Evolutionary conservation across 1,139 yeast genomes (phyloP).

Genomic region (Taphrina pruni): DNA sequence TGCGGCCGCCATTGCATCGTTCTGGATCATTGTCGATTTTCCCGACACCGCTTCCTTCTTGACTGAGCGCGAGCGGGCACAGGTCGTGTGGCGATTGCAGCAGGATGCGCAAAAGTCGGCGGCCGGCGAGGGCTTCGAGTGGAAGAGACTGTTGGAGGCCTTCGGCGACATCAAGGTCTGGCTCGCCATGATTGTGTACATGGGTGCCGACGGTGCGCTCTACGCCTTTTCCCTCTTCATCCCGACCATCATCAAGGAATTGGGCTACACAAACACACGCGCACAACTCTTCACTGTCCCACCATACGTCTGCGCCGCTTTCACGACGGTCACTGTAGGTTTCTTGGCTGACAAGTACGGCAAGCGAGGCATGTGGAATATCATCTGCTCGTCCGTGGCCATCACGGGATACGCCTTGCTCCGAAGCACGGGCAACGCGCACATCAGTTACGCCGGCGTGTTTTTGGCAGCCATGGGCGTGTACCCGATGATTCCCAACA

Average conservation of each 20-base stretch:
- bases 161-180: conserved; percentile 28
- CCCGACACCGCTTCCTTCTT: conserved; percentile 41
- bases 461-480: conserved; percentile 53
- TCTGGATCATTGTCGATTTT: conserved; percentile 70
- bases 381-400: conserved; percentile 28
- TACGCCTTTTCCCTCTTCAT: conserved; percentile 46
- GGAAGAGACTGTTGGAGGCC: conserved; percentile 25
- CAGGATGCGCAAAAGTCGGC: conserved; percentile 37
- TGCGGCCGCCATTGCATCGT: conserved; percentile 65
- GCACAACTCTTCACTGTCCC: conserved; percentile 47
- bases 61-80: conserved; percentile 30
- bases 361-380: conserved; percentile 22
- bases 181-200: conserved; percentile 47
- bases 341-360: conserved; percentile 25
- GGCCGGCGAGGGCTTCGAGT: conserved; percentile 31
- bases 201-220: conserved; percentile 50
- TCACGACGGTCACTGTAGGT: conserved; percentile 35
- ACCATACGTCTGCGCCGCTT: conserved; percentile 45
- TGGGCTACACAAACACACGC: conserved; percentile 45
- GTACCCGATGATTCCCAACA: conserved; percentile 53
- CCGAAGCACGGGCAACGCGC: conserved; percentile 12
- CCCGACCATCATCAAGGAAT: conserved; percentile 46
- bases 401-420: conserved; percentile 35
- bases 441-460: conserved; percentile 52
- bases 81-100: conserved; percentile 32